Conservation (phyloP, 768 basidiomycete genomes). For the Austroboletus festivus region DNA sequence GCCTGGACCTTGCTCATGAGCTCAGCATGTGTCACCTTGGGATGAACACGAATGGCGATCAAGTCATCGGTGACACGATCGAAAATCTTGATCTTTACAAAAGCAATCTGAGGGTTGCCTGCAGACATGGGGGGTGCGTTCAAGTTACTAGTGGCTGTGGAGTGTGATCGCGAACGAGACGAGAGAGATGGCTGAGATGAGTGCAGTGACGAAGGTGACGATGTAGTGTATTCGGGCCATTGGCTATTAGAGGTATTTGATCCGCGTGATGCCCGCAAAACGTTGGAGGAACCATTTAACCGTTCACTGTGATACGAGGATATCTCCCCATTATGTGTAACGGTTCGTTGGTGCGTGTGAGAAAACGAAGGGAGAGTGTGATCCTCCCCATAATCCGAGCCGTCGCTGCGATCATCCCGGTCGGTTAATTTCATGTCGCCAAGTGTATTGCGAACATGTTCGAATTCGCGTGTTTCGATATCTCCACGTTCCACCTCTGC, state of each 20-base stretch:
- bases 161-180: slow-evolving; percentile 56
- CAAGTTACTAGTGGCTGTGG: slow-evolving; percentile 45
- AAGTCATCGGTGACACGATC: slow-evolving; percentile 91
- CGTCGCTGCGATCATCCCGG: slow-evolving; percentile 51
- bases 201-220: slow-evolving; percentile 48
- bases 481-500: slow-evolving; percentile 29
- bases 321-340: slow-evolving; percentile 35
- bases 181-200: slow-evolving; percentile 54
- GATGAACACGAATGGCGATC: slow-evolving; percentile 95
- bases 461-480: slow-evolving; percentile 34
- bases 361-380: slow-evolving; percentile 35
- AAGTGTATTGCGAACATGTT: slow-evolving; percentile 47
- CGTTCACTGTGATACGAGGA: slow-evolving; percentile 37
- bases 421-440: slow-evolving; percentile 47
- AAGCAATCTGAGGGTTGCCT: slow-evolving; percentile 77
- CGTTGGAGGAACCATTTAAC: slow-evolving; percentile 14
- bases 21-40: slow-evolving; percentile 79
- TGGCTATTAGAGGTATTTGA: slow-evolving; percentile 28
- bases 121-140: slow-evolving; percentile 75
- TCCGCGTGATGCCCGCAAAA: slow-evolving; percentile 28
- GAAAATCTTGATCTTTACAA: slow-evolving; percentile 98
- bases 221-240: slow-evolving; percentile 30
- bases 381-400: slow-evolving; percentile 64
- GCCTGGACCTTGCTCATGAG: slow-evolving; percentile 90
- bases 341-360: slow-evolving; percentile 47